These are phyloP conservation scores for Suhomyces sp. DNA, from an alignment of 805 yeast species.

Conservation along the genomic window DNA sequence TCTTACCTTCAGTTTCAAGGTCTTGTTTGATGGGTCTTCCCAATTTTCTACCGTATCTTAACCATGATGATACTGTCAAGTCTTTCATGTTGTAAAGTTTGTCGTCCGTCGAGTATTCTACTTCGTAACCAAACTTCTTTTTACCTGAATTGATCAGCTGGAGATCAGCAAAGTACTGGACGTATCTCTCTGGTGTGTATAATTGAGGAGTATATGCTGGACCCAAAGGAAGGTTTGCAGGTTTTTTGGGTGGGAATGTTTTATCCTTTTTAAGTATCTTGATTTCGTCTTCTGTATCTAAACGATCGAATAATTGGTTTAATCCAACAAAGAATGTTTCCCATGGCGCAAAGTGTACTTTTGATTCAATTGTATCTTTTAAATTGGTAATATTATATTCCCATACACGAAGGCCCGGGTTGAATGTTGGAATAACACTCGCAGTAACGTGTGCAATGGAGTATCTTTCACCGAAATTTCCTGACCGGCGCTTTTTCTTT, in stretches of 20 bases:
- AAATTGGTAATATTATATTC: slow-evolving; percentile 73
- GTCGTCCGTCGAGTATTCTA: slow-evolving; percentile 71
- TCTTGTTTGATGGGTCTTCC: slow-evolving; percentile 43
- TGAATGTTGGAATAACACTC: slow-evolving; percentile 80
- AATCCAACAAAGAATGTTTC: slow-evolving; percentile 51
- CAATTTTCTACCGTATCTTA: slow-evolving; percentile 53
- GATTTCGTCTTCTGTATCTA: slow-evolving; percentile 16
- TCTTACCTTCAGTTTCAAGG: slow-evolving; percentile 14
- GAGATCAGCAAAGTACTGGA: slow-evolving; percentile 74
- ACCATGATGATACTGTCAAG: slow-evolving; percentile 62
- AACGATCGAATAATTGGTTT: slow-evolving; percentile 26
- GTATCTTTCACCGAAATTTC: slow-evolving; percentile 55
- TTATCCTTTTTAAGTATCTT: slow-evolving; percentile 43
- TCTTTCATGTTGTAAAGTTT: slow-evolving; percentile 52
- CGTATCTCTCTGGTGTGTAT: slow-evolving; percentile 70
- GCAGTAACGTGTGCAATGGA: slow-evolving; percentile 69
- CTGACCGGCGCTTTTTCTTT: slow-evolving; percentile 44
- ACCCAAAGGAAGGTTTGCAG: slow-evolving; percentile 54
- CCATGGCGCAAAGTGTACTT: slow-evolving; percentile 50
- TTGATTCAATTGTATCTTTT: slow-evolving; percentile 20
- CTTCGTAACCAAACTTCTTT: slow-evolving; percentile 53
- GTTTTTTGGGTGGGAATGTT: slow-evolving; percentile 63
- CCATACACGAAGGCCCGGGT: slow-evolving; percentile 82
- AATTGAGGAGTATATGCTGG: slow-evolving; percentile 75
- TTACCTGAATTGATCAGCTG: slow-evolving; percentile 43